phyloP scores from a whole-genome alignment of 1,139 yeast genomes.

The Diutina siamensis region DNA sequence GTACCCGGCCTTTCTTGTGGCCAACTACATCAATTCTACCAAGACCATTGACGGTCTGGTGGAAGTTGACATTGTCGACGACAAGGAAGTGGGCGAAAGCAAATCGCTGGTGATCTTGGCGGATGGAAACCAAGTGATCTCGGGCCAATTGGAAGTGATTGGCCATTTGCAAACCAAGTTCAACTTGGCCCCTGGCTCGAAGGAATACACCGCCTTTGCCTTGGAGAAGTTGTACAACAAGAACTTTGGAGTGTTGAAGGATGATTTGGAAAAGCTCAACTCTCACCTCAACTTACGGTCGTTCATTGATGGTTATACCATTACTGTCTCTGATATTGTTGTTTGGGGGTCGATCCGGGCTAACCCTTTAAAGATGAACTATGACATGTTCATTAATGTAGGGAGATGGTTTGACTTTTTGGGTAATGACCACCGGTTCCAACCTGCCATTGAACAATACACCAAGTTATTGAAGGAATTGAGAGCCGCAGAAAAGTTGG shows the following conservation, averaged over 20 bases:
- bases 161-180: constrained; percentile 20
- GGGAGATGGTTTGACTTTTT: constrained; percentile 88
- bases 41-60: background rate
- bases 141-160: background rate
- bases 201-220: constrained; percentile 62
- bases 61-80: constrained; percentile 4
- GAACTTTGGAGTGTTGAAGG: constrained; percentile 79
- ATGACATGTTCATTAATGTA: constrained; percentile 70
- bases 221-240: constrained; percentile 59
- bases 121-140: background rate
- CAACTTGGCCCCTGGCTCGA: constrained; percentile 23
- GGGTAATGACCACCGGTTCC: constrained; percentile 56
- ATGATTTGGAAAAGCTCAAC: constrained; percentile 71
- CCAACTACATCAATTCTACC: constrained; percentile 5
- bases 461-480: constrained; percentile 60
- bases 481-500: constrained; percentile 55
- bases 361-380: constrained; percentile 61
- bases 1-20: constrained; percentile 3
- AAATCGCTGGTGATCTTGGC: background rate
- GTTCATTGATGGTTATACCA: constrained; percentile 54
- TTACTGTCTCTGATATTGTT: constrained; percentile 72
- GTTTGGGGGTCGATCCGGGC: constrained; percentile 93
- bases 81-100: background rate
- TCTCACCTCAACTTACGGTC: constrained; percentile 78
- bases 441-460: constrained; percentile 57